A percentile compares a stretch with the other conserved stretches of the same genome.
Evolutionary conservation across 192 early-diverging fungal genomes (phyloP).

Genomic region (Tieghemiomyces parasiticus): DNA sequence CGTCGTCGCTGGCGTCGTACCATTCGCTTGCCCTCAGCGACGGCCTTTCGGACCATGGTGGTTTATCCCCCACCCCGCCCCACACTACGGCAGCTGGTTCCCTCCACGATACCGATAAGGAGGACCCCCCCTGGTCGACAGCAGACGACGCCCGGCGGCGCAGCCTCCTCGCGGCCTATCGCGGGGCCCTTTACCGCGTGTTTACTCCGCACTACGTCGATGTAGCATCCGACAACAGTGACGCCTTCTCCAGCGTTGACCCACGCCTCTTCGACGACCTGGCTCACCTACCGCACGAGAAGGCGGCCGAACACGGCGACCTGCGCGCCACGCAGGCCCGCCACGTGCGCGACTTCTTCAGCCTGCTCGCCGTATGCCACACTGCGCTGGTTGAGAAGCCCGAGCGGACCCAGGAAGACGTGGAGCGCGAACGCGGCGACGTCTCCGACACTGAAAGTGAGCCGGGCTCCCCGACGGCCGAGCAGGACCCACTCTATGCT

Average conservation of each 20-base stretch:
- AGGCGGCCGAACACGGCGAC: not conserved
- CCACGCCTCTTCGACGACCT: slow-evolving; percentile 60
- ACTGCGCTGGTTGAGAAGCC: slow-evolving; percentile 78
- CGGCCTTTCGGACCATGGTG: not conserved
- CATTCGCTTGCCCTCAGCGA: not conserved
- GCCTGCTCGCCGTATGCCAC: slow-evolving; percentile 80
- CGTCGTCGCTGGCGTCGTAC: not conserved
- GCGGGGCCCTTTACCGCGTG: slow-evolving; percentile 36
- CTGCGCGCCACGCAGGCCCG: slow-evolving; percentile 24
- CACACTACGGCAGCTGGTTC: not conserved
- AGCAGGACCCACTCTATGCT: not conserved
- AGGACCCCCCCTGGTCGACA: too few species aligned
- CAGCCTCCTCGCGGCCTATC: slow-evolving; percentile 37
- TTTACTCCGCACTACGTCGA: slow-evolving; percentile 54
- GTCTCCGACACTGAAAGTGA: slow-evolving; percentile 22
- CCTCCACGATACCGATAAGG: too few species aligned
- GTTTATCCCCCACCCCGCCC: not conserved
- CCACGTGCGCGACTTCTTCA: slow-evolving; percentile 72
- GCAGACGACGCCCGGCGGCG: slow-evolving; percentile 10
- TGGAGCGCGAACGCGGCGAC: slow-evolving; percentile 31
- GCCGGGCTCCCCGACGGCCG: slow-evolving; percentile 10
- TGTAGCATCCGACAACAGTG: slow-evolving; percentile 34
- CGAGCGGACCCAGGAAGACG: slow-evolving; percentile 16
- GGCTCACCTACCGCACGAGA: slow-evolving; percentile 10
- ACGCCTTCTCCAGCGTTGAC: slow-evolving; percentile 71